Base-by-base conservation (phyloP, 2,329 filamentous ascomycete species). In the Thelonectria rubi region DNA sequence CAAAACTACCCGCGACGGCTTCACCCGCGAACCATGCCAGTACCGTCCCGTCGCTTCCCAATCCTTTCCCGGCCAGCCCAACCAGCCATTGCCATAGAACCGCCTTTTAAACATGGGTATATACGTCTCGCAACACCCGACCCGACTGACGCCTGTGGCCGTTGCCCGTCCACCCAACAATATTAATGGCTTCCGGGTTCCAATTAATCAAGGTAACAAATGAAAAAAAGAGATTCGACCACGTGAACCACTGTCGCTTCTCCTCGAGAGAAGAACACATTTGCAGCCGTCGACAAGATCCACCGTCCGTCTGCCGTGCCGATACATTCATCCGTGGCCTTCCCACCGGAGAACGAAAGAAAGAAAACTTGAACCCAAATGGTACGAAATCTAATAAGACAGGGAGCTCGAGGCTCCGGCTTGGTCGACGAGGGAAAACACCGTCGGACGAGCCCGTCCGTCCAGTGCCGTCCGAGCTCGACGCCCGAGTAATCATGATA, bases 91-190 rank as follows among this genome's bases (percentile, higher is more conserved):
- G 30, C 57, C 60, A 24, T 54, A 26, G 42, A 42, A 17, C 50
- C 59, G 52, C 40, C 52, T 48, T 55, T 62, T 64, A 66, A 64
- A 75, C 73, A 70, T 72, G 73, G 73, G 73, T 75, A 75, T 75
- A 75, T 73, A 71, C 73, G 62, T 65, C 71, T 63, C 57, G 30
- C 65, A 72, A 66, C 62, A 69, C 61, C 65, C 62, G 54, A 60
- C 50, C 53, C 49, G 34, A 43, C 37, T 24, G 51, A 51, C 51
- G 43, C 51, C 52, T 55, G 17, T 30, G 26, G 26, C 26, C 26
- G 26, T 9, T 30, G 59, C 51, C 63, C 51, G 60, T 61, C 60
- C 60, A 18, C 53, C 52, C 18, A 47, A 52, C 48, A 62, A 50
- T 57, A 71, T 71, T 71, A 70, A 63, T 67, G 54, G 46, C 63